These are phyloP conservation scores for Diaporthe aspalathi DNA, from an alignment of 2,329 filamentous ascomycete genomes.

Conservation along the genomic window DNA sequence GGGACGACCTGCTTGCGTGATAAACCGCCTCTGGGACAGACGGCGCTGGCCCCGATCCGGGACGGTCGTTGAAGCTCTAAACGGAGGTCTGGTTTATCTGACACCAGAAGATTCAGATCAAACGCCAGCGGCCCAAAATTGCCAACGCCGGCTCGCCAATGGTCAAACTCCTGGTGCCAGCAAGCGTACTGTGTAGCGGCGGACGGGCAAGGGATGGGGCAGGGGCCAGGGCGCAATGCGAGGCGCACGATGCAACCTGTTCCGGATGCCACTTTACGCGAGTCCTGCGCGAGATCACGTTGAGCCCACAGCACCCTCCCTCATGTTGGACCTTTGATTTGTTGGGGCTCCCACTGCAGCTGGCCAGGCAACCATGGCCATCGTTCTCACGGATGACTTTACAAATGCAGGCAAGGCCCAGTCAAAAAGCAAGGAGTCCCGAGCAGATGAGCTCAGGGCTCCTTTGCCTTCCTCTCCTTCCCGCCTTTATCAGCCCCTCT, in stretches of 20 bases:
- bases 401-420: constrained; percentile 18
- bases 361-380: constrained; percentile 38
- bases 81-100: neutral
- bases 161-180: neutral
- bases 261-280: constrained; percentile 48
- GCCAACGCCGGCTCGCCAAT: neutral
- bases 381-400: constrained; percentile 27
- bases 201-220: neutral
- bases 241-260: constrained; percentile 35
- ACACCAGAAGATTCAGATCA: neutral
- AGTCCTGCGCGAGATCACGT: constrained; percentile 45
- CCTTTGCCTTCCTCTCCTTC: constrained; percentile 34
- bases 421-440: constrained; percentile 41
- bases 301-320: constrained; percentile 42
- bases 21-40: too few species aligned
- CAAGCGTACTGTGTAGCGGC: neutral
- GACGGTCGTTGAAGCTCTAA: neutral
- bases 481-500: constrained; percentile 41
- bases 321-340: constrained; percentile 40
- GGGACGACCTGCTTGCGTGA: too few species aligned
- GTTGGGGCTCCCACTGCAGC: constrained; percentile 35
- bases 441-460: constrained; percentile 17
- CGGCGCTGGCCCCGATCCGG: too few species aligned
- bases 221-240: constrained; percentile 32
- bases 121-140: neutral